phyloP scores from a whole-genome alignment of 495 filamentous ascomycete species.

The Cryomyces antarcticus region DNA sequence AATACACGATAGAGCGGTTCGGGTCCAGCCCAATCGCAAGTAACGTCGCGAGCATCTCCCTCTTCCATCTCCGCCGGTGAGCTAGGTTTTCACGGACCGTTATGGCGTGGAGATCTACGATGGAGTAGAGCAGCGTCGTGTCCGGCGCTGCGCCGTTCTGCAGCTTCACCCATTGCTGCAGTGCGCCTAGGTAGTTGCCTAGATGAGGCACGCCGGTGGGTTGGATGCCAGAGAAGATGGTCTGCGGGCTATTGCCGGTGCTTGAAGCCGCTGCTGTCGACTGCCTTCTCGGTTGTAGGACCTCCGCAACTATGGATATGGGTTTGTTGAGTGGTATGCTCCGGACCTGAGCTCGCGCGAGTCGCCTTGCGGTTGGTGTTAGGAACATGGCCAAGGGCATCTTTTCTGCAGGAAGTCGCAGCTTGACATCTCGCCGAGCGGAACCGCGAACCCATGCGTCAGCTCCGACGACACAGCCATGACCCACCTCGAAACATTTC shows the following conservation, averaged over 20 bases:
- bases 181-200: slow-evolving; percentile 89
- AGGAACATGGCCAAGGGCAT: too few relatives aligned
- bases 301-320: too few relatives aligned
- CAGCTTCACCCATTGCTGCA: slow-evolving; percentile 63
- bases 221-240: slow-evolving; percentile 90
- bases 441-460: too few relatives aligned
- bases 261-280: too few relatives aligned
- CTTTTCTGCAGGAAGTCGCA: too few relatives aligned
- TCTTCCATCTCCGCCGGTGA: slow-evolving; percentile 39
- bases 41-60: slow-evolving; percentile 56
- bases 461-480: too few relatives aligned
- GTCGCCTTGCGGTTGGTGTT: too few relatives aligned
- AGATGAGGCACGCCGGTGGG: slow-evolving; percentile 91
- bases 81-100: slow-evolving; percentile 45
- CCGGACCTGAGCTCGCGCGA: too few relatives aligned
- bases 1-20: slow-evolving; percentile 56
- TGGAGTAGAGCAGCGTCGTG: slow-evolving; percentile 52
- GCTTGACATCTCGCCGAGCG: too few relatives aligned
- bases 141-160: slow-evolving; percentile 37
- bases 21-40: slow-evolving; percentile 72
- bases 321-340: too few relatives aligned
- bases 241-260: slow-evolving; percentile 4
- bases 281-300: too few relatives aligned
- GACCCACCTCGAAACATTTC: too few relatives aligned
- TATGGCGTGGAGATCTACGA: slow-evolving; percentile 88